Percentiles rank a stretch among this genome's conserved stretches.
These are phyloP conservation scores for Climacium dendroides DNA, from an alignment of 225 moss, liverwort and hornwort species.

Conservation along the genomic window DNA sequence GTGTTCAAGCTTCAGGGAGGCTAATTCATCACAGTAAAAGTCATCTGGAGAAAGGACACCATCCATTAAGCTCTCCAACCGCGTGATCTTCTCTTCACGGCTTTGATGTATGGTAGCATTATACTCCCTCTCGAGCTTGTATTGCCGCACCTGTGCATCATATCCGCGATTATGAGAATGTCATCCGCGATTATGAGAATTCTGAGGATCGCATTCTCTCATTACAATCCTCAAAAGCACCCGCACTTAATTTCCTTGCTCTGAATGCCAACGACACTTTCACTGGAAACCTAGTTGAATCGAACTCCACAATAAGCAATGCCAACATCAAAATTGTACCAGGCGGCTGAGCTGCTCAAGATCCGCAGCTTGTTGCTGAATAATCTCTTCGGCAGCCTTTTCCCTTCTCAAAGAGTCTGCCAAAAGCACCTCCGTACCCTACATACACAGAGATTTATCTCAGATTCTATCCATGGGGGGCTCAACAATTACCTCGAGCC, in stretches of 20 bases:
- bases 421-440: slow-evolving; percentile 28
- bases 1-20: not conserved
- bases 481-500: not conserved
- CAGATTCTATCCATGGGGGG: not conserved
- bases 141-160: not conserved
- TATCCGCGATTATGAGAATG: not conserved
- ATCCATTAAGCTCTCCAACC: not conserved
- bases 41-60: not conserved
- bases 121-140: not conserved
- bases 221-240: not conserved
- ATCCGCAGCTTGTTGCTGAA: not conserved
- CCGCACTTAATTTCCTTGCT: not conserved
- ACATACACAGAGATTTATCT: not conserved
- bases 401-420: not conserved
- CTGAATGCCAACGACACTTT: not conserved
- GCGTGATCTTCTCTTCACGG: not conserved
- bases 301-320: not conserved
- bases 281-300: not conserved
- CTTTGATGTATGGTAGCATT: not conserved
- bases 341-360: not conserved
- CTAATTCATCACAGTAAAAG: not conserved
- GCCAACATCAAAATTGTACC: not conserved
- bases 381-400: not conserved
- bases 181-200: not conserved
- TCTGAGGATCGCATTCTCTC: not conserved